These are phyloP conservation scores for Trichoderma cornu-damae DNA, from an alignment of 2,329 filamentous ascomycete genomes.

Conservation along the genomic window DNA sequence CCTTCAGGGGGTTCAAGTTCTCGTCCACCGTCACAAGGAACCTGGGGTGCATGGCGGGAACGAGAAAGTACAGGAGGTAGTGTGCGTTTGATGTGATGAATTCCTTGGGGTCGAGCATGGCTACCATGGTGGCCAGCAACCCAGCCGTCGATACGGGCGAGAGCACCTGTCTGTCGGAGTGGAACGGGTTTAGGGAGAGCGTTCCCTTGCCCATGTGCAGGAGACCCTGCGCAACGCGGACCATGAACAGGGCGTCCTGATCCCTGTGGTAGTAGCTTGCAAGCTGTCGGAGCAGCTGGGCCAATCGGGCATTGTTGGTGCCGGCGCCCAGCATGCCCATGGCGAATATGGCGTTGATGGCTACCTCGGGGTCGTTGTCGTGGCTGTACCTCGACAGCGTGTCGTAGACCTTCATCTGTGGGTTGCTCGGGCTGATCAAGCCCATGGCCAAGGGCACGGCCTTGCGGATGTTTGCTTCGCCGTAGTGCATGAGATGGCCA, in stretches of 20 bases:
- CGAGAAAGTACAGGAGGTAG: constrained; percentile 95
- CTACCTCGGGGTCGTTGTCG: constrained; percentile 97
- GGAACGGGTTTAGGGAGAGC: constrained; percentile 94
- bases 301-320: constrained; percentile 95
- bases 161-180: constrained; percentile 93
- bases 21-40: constrained; percentile 97
- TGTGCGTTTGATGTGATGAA: constrained; percentile 66
- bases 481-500: constrained; percentile 98
- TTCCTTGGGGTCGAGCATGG: constrained; percentile 92
- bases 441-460: constrained; percentile 96
- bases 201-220: constrained; percentile 99
- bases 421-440: constrained; percentile 93
- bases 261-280: constrained; percentile 98
- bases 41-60: constrained; percentile 92
- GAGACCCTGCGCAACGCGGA: constrained; percentile 94
- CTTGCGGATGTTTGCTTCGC: constrained; percentile 93
- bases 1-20: constrained; percentile 84
- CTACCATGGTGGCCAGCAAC: constrained; percentile 81
- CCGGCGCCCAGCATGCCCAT: constrained; percentile 97
- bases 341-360: constrained; percentile 96
- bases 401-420: constrained; percentile 99
- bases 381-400: constrained; percentile 95
- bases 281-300: constrained; percentile 87
- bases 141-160: constrained; percentile 88
- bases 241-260: constrained; percentile 96